phyloP scores from a whole-genome alignment of 2,329 filamentous ascomycete genomes.

The Phoma sp. region DNA sequence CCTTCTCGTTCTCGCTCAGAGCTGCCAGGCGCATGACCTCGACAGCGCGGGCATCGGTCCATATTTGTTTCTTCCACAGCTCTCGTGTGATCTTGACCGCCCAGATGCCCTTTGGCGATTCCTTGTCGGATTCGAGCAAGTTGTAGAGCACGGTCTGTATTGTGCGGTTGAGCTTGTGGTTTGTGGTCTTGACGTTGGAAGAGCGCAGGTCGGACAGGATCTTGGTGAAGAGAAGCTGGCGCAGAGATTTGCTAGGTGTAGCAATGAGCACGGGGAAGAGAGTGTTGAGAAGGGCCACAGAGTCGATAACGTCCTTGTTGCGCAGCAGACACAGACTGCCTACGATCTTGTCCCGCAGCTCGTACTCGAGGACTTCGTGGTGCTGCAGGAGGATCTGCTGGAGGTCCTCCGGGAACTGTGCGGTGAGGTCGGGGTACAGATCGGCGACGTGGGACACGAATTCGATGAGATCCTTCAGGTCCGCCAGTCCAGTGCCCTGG shows the following conservation, averaged over 20 bases:
- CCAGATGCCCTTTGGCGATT: conserved; percentile 89
- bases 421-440: conserved; percentile 84
- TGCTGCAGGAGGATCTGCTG: conserved; percentile 82
- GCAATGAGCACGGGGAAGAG: conserved; percentile 93
- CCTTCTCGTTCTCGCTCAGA: conserved; percentile 90
- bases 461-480: conserved; percentile 89
- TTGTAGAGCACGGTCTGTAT: conserved; percentile 95
- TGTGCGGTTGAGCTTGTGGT: conserved; percentile 91
- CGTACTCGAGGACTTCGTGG: conserved; percentile 81
- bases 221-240: conserved; percentile 84
- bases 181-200: conserved; percentile 84
- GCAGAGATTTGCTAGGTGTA: conserved; percentile 90
- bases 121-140: conserved; percentile 82
- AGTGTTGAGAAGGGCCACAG: conserved; percentile 78
- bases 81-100: conserved; percentile 94
- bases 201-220: conserved; percentile 90
- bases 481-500: conserved; percentile 79
- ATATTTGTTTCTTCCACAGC: conserved; percentile 95
- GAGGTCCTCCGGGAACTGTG: conserved; percentile 79
- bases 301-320: conserved; percentile 92
- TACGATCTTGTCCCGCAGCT: conserved; percentile 93
- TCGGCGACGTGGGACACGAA: conserved; percentile 93
- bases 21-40: conserved; percentile 97
- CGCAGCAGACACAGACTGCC: conserved; percentile 85
- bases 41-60: conserved; percentile 94